Conservation (phyloP, 2,329 filamentous ascomycete species). For the Didymella segeticola region DNA sequence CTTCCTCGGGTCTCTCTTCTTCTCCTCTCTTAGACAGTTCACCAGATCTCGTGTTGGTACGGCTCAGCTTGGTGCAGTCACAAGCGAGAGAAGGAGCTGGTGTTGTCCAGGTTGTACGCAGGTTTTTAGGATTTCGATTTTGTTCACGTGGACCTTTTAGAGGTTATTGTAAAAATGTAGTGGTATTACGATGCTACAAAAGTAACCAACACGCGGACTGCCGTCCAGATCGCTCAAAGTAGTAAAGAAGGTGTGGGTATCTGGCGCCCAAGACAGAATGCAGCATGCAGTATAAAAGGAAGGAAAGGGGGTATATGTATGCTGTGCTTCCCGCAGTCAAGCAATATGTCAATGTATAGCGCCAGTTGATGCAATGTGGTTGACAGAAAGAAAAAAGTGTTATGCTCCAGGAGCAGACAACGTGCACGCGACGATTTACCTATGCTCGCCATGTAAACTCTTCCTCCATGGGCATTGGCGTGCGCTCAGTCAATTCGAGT, state of each 20-base stretch:
- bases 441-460: slow-evolving; percentile 45
- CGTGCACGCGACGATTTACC: neutral
- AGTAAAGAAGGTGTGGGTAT: slow-evolving; percentile 4
- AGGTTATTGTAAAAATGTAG: neutral
- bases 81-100: no score
- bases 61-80: no score
- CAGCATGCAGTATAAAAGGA: neutral
- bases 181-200: neutral
- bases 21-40: no score
- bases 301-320: slow-evolving; percentile 16
- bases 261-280: neutral
- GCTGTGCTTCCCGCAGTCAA: neutral
- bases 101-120: no score
- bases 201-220: neutral
- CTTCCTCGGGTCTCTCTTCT: no score
- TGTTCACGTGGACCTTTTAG: no score
- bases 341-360: slow-evolving; percentile 1
- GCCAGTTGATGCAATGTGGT: slow-evolving; percentile 11
- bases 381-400: neutral
- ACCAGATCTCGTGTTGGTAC: no score
- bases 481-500: slow-evolving; percentile 39
- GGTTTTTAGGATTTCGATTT: no score
- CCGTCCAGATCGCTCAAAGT: neutral
- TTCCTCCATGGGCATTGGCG: slow-evolving; percentile 50
- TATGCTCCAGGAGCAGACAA: no score